phyloP scores from a whole-genome alignment of 306 rosid genomes.

The Dalbergia cultrata region DNA sequence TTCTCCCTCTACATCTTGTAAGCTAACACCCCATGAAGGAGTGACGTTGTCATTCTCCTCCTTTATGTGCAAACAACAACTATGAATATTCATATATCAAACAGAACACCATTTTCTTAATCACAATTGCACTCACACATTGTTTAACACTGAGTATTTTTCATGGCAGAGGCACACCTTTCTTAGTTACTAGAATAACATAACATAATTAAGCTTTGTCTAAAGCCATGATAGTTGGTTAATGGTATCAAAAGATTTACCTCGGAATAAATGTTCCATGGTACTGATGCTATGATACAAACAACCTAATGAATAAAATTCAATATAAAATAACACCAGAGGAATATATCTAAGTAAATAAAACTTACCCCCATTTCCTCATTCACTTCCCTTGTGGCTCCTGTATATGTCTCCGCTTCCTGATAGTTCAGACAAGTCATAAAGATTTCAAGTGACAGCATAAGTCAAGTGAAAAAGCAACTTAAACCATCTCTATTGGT shows the following conservation, averaged over 20 bases:
- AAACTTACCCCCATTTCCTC: constrained; percentile 93
- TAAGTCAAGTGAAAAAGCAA: background rate
- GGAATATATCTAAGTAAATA: constrained; percentile 6
- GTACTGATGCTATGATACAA: constrained; percentile 39
- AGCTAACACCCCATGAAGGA: constrained; percentile 67
- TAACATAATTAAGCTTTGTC: constrained; percentile 5
- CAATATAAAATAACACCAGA: constrained; percentile 2
- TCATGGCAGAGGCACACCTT: background rate
- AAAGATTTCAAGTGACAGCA: constrained; percentile 36
- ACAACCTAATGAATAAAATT: constrained; percentile 9
- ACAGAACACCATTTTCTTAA: background rate
- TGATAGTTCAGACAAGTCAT: constrained; percentile 49
- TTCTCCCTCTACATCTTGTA: constrained; percentile 56
- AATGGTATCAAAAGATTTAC: constrained; percentile 45
- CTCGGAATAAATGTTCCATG: constrained; percentile 64
- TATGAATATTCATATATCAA: constrained; percentile 8
- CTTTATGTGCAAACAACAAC: constrained; percentile 43
- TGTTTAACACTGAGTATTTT: background rate
- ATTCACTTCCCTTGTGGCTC: constrained; percentile 94
- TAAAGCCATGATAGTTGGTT: background rate
- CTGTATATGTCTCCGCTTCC: constrained; percentile 94
- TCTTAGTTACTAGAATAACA: background rate
- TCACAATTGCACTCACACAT: background rate
- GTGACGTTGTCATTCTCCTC: constrained; percentile 57
- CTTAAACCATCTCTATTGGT: constrained; percentile 31